phyloP scores from a whole-genome alignment of 2,329 filamentous ascomycete genomes.

The Ophiosphaerella herpotricha region DNA sequence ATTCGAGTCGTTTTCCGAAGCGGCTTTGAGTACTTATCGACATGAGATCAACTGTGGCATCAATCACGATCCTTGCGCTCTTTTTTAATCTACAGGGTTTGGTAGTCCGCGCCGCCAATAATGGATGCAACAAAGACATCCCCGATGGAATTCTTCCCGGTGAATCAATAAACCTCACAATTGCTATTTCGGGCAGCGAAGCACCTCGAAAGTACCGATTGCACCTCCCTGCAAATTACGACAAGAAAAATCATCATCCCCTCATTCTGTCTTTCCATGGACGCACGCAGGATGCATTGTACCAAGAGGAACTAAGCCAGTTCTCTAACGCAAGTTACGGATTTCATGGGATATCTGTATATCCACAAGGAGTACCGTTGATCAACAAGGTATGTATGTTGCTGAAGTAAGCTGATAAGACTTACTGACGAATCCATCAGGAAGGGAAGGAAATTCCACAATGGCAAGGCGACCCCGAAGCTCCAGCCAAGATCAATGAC shows the following conservation, averaged over 20 bases:
- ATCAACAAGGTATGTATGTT: background rate
- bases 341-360: slow-evolving; percentile 51
- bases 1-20: too few relatives aligned
- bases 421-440: slow-evolving; percentile 1
- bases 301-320: slow-evolving; percentile 50
- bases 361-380: slow-evolving; percentile 47
- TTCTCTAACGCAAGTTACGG: slow-evolving; percentile 54
- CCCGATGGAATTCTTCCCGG: slow-evolving; percentile 25
- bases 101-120: background rate
- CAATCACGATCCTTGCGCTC: background rate
- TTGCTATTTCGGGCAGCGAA: slow-evolving; percentile 34
- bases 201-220: slow-evolving; percentile 43
- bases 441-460: slow-evolving; percentile 25
- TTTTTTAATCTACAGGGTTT: background rate
- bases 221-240: slow-evolving; percentile 48
- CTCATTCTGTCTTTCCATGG: slow-evolving; percentile 58
- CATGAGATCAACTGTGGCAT: background rate
- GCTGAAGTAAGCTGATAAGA: too few relatives aligned
- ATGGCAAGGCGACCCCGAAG: slow-evolving; percentile 52
- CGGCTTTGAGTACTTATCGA: background rate
- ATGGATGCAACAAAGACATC: slow-evolving; percentile 20
- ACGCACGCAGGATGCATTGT: slow-evolving; percentile 41
- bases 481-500: slow-evolving; percentile 48
- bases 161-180: slow-evolving; percentile 27
- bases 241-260: slow-evolving; percentile 41